Evolutionary conservation across 306 rosid genomes (phyloP).

Genomic region (Gastrolobium bilobum): DNA sequence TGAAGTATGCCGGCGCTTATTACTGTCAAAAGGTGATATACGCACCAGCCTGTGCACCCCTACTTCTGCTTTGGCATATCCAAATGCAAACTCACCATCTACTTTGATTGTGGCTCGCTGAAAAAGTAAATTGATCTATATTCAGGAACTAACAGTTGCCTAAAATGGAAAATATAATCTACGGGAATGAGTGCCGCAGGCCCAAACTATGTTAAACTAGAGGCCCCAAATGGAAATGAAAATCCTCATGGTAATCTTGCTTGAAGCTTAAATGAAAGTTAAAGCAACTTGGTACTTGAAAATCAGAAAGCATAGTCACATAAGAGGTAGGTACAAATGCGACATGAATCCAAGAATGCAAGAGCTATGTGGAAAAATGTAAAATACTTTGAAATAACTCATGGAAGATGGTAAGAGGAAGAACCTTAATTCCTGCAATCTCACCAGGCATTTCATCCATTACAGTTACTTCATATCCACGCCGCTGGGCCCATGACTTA

Average conservation of each 20-base stretch:
- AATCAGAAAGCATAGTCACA: conserved; percentile 21
- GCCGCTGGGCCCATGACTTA: conserved; percentile 81
- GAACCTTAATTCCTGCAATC: conserved; percentile 98
- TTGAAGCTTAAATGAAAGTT: conserved; percentile 36
- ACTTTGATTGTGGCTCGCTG: conserved; percentile 96
- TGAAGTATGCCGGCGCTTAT: conserved; percentile 93
- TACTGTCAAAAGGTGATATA: conserved; percentile 94
- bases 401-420: conserved; percentile 60
- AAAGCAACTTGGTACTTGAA: conserved; percentile 19
- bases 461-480: conserved; percentile 74
- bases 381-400: neutral
- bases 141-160: conserved; percentile 48
- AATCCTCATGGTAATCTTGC: conserved; percentile 33
- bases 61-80: conserved; percentile 98
- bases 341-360: conserved; percentile 35
- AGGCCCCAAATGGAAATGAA: neutral
- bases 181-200: neutral
- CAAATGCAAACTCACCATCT: conserved; percentile 94
- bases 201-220: conserved; percentile 1
- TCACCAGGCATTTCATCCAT: conserved; percentile 98
- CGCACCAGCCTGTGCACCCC: conserved; percentile 98
- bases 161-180: conserved; percentile 19
- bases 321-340: conserved; percentile 7
- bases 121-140: conserved; percentile 47
- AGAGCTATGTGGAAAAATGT: conserved; percentile 3